Percentiles rank a stretch among this genome's conserved stretches.
Evolutionary conservation across 371 early-diverging fungal genomes (phyloP).

Genomic region (Mortierella sp.): DNA sequence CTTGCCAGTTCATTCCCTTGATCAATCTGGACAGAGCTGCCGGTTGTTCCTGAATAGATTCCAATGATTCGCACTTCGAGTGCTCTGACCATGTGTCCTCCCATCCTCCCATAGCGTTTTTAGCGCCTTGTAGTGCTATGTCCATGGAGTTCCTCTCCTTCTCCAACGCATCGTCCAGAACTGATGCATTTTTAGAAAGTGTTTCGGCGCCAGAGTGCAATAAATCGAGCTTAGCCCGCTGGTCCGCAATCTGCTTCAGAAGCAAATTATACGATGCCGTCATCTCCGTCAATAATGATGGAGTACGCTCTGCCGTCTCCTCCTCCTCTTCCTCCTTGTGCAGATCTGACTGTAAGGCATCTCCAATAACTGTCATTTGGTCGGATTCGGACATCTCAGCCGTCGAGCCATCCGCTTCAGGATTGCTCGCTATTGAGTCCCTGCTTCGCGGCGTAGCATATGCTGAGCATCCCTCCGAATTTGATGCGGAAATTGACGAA

Average conservation of each 20-base stretch:
- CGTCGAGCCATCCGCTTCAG: too few species aligned
- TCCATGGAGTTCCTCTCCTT: conserved; percentile 18
- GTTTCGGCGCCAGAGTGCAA: conserved; percentile 17
- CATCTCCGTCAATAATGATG: too few species aligned
- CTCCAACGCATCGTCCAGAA: conserved; percentile 17
- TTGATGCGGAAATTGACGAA: not conserved
- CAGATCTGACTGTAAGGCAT: too few species aligned
- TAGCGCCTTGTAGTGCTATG: conserved; percentile 1
- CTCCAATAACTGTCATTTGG: too few species aligned
- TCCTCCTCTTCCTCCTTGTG: too few species aligned
- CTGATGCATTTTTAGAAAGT: conserved; percentile 12
- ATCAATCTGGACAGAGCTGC: conserved; percentile 20
- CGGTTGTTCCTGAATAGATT: conserved; percentile 24
- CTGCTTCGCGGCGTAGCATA: not conserved
- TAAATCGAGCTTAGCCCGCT: conserved; percentile 14
- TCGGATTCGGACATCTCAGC: too few species aligned
- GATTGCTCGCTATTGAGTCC: too few species aligned
- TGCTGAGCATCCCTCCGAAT: not conserved
- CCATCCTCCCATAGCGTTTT: conserved; percentile 29
- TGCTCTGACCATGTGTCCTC: conserved; percentile 16
- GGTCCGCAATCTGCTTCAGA: conserved; percentile 26
- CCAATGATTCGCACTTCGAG: conserved; percentile 30
- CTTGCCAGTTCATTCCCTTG: conserved; percentile 29
- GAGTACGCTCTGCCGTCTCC: too few species aligned
- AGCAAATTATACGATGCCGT: conserved; percentile 15